Conservation (phyloP, 2,329 filamentous ascomycete genomes). For the Teratosphaeria pseudoeucalypti region DNA sequence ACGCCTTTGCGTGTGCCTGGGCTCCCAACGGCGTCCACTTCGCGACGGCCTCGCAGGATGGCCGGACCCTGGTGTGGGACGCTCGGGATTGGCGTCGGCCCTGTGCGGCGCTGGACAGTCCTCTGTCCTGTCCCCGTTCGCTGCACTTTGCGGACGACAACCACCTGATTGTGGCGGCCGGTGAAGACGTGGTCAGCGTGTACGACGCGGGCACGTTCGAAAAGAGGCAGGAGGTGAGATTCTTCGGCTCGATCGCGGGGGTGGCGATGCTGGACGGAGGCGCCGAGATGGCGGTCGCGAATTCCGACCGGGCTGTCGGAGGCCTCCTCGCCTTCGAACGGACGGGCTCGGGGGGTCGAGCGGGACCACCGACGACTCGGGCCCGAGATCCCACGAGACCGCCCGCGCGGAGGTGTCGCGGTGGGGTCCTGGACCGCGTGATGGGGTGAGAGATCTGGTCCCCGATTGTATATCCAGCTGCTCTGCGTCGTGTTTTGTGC, state of each 20-base stretch:
- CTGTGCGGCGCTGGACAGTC: conserved; percentile 46
- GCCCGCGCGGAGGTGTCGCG: neutral
- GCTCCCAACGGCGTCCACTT: conserved; percentile 65
- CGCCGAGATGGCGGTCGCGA: conserved; percentile 56
- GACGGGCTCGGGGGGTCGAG: neutral
- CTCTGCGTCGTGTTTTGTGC: neutral
- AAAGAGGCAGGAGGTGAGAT: conserved; percentile 58
- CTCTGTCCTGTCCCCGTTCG: conserved; percentile 59
- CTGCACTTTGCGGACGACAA: conserved; percentile 64
- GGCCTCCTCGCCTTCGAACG: conserved; percentile 37
- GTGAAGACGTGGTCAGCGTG: conserved; percentile 62
- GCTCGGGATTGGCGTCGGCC: conserved; percentile 56
- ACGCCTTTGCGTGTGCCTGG: conserved; percentile 70
- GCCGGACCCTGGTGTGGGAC: conserved; percentile 64
- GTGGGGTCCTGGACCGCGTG: neutral
- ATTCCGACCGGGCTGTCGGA: conserved; percentile 54
- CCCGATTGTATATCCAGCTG: neutral
- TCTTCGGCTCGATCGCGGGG: conserved; percentile 67
- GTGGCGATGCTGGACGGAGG: conserved; percentile 57
- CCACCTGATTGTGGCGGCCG: conserved; percentile 62
- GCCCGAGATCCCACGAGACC: neutral
- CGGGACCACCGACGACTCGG: neutral
- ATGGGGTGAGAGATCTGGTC: neutral
- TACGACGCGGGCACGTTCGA: conserved; percentile 56
- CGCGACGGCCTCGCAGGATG: conserved; percentile 69